Percentiles rank a stretch among this genome's conserved stretches.
These are phyloP conservation scores for Metarhizium rileyi DNA, from an alignment of 2,329 filamentous ascomycete genomes.

Conservation along the genomic window DNA sequence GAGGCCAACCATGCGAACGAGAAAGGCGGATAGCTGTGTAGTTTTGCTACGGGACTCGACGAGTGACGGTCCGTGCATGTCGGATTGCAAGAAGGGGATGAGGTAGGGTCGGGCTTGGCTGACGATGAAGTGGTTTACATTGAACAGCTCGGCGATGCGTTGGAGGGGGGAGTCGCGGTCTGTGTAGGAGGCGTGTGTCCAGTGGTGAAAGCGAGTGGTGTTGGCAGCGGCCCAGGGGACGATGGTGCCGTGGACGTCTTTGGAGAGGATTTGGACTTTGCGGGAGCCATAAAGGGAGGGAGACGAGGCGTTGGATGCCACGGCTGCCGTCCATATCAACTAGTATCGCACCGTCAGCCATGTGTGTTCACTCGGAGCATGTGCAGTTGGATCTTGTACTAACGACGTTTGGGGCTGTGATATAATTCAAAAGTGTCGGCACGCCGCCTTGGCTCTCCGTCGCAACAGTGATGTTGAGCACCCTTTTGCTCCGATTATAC, in stretches of 20 bases:
- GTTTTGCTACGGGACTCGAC: slow-evolving; percentile 48
- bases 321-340: slow-evolving; percentile 72
- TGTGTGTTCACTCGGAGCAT: not conserved
- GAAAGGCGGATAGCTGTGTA: slow-evolving; percentile 45
- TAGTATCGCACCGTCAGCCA: slow-evolving; percentile 21
- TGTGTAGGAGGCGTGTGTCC: slow-evolving; percentile 54
- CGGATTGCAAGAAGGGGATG: slow-evolving; percentile 72
- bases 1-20: slow-evolving; percentile 59
- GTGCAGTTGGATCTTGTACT: slow-evolving; percentile 25
- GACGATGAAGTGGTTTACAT: slow-evolving; percentile 91
- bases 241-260: slow-evolving; percentile 62
- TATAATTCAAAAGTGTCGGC: slow-evolving; percentile 79
- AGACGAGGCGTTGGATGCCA: slow-evolving; percentile 63
- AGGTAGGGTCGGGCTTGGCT: slow-evolving; percentile 87
- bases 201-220: slow-evolving; percentile 55
- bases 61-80: slow-evolving; percentile 65
- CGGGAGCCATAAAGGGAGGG: slow-evolving; percentile 56
- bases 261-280: slow-evolving; percentile 61
- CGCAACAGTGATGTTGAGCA: slow-evolving; percentile 86
- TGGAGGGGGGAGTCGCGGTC: slow-evolving; percentile 57
- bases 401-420: slow-evolving; percentile 88
- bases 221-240: slow-evolving; percentile 62
- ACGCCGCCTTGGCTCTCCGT: slow-evolving; percentile 65
- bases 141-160: slow-evolving; percentile 74
- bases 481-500: slow-evolving; percentile 71